Evolutionary conservation across 2,329 filamentous ascomycete species (phyloP).

Genomic region (Claviceps humidiphila): DNA sequence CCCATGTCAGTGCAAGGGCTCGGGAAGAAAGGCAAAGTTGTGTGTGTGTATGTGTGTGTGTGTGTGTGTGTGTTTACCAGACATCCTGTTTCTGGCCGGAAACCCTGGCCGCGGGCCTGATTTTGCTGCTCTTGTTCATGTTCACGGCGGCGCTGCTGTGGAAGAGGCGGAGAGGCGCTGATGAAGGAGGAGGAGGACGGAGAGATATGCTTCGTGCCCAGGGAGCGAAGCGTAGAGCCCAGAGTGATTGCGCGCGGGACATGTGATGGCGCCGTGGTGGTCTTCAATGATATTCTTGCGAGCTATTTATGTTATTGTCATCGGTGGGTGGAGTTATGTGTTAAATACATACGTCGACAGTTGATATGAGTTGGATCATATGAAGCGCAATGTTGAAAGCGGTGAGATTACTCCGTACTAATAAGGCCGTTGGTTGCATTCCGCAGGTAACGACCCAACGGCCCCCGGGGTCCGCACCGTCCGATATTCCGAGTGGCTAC

Average conservation of each 20-base stretch:
- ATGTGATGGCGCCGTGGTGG: neutral
- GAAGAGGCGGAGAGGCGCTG: neutral
- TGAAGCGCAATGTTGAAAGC: too few relatives aligned
- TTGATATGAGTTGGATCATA: too few relatives aligned
- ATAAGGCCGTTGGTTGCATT: too few relatives aligned
- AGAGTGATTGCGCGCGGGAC: neutral
- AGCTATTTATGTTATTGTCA: neutral
- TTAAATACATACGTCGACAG: too few relatives aligned
- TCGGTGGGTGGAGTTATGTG: too few relatives aligned
- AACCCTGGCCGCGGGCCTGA: conserved; percentile 37
- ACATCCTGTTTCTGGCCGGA: conserved; percentile 38
- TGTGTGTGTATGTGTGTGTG: too few relatives aligned
- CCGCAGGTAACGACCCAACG: too few relatives aligned
- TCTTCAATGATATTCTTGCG: neutral
- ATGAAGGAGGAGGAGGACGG: neutral
- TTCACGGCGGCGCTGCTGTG: conserved; percentile 12
- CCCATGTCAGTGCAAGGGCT: neutral
- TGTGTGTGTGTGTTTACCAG: conserved; percentile 24
- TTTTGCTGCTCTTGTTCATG: conserved; percentile 31
- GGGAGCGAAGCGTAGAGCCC: neutral
- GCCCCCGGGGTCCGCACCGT: too few relatives aligned
- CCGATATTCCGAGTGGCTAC: too few relatives aligned
- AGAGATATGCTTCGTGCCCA: neutral
- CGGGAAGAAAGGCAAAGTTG: too few relatives aligned
- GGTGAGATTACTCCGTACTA: too few relatives aligned